Evolutionary conservation across 1,284 basidiomycete species (phyloP).

Genomic region (Ustilago sp.): DNA sequence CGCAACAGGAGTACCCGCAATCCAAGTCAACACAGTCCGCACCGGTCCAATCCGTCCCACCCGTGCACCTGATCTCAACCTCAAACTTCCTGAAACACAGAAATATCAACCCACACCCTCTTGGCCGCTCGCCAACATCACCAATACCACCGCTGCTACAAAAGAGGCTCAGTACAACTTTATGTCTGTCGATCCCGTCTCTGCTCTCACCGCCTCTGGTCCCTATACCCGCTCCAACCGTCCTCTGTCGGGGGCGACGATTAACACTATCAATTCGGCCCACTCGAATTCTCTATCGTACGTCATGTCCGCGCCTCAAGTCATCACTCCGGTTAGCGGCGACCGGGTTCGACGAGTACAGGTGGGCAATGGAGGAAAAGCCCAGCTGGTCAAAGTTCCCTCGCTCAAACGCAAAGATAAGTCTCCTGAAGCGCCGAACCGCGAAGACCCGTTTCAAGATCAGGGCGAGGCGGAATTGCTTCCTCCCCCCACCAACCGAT

Average conservation of each 20-base stretch:
- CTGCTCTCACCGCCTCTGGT: conserved; percentile 18
- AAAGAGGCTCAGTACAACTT: conserved; percentile 23
- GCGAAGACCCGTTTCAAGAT: conserved; percentile 31
- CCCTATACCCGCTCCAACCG: conserved; percentile 23
- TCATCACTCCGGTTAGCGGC: conserved; percentile 42
- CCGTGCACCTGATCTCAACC: conserved; percentile 52
- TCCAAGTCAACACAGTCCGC: conserved; percentile 31
- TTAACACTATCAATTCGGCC: conserved; percentile 39
- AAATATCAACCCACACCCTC: conserved; percentile 17
- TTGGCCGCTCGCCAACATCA: conserved; percentile 21
- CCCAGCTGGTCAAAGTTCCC: conserved; percentile 37
- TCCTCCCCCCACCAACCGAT: conserved; percentile 16
- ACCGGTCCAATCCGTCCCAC: conserved; percentile 37
- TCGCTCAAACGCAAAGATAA: conserved; percentile 29
- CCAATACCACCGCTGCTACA: conserved; percentile 1
- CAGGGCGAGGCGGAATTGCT: conserved; percentile 7
- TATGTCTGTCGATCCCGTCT: conserved; percentile 53
- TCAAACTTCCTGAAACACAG: conserved; percentile 35
- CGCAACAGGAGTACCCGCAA: conserved; percentile 25
- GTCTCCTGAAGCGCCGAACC: not conserved
- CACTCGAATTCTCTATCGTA: conserved; percentile 33
- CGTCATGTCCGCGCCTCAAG: conserved; percentile 47
- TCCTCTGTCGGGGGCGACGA: conserved; percentile 31
- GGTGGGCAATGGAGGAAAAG: conserved; percentile 47
- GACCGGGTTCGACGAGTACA: conserved; percentile 43